Base-by-base conservation (phyloP, 441 rosid genomes). In the Syzygium syzygioides region DNA sequence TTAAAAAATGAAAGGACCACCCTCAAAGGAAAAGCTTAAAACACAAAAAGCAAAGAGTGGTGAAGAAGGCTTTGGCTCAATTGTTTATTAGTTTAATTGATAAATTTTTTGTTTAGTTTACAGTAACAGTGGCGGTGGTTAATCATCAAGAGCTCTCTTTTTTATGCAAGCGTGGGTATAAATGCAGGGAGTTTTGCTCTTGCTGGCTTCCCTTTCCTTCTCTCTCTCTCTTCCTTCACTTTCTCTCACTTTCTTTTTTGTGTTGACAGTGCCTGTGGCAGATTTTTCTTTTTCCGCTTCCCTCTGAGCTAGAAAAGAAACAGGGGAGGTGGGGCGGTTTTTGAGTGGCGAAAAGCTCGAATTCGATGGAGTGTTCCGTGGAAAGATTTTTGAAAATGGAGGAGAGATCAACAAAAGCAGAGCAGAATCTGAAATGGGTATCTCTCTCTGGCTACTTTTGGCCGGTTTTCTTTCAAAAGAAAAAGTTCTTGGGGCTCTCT, bases 121-220 rank as follows among this genome's bases (percentile, higher is more conserved):
- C 91, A 87, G 94, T 92, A 87, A 95, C 97, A 90, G 95, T 86
- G 95, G 95, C 96, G 95, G 97, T 95, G 98, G 97, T 95, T 94
- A 92, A 97, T 95, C 98, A 96, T 96, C 97, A 95, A 91, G 55
- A 91, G 98, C 98, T 94, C 98, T 93, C 91, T 94, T 95, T 97
- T 97, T 95, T 4, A 96, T 96, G 99, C 98, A 96, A 93, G 99
- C 98, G 98, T 97, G 99, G 98, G 96, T 95, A 96, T 96, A 95
- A 95, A 96, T 94, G 93, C 94, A 90, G 92, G 91, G 89, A 93
- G 95, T 93, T 94, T 37, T 76, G 83, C 52, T 6, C 15, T 41
- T 93, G 92, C 93, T 86, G 59, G 86, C 89, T 34, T 90, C 87
- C 89, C 87, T 89, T 66, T 84, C 89, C 91, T 86, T 86, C 59